phyloP scores from a whole-genome alignment of 805 yeast genomes.

The Saccharomycopsis oosterbeekiorum region DNA sequence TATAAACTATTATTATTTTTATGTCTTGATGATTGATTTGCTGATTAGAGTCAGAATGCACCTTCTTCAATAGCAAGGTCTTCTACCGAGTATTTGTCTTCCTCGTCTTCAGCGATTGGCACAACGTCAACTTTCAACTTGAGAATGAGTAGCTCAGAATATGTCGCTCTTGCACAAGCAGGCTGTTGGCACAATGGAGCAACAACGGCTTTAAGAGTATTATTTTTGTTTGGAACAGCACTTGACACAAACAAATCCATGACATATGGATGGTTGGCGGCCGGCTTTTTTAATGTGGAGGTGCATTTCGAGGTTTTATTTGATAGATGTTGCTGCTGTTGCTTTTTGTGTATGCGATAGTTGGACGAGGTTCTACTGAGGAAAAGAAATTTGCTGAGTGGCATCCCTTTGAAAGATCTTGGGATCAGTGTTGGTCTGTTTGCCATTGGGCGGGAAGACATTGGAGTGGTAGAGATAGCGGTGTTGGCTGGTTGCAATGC shows the following conservation, averaged over 20 bases:
- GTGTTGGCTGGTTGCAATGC: background rate
- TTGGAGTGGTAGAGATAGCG: background rate
- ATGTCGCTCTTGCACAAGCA: background rate
- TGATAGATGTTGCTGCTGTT: background rate
- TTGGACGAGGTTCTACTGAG: background rate
- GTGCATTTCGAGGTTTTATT: background rate
- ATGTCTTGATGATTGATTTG: too few species aligned
- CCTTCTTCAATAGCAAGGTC: background rate
- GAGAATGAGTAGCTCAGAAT: background rate
- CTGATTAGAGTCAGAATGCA: background rate
- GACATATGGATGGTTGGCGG: background rate
- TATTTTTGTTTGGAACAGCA: background rate
- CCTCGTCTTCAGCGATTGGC: background rate
- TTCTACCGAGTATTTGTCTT: background rate
- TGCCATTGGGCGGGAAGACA: background rate
- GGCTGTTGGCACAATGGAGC: slow-evolving; percentile 1
- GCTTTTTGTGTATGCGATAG: background rate
- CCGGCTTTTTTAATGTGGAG: background rate
- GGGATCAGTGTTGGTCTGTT: background rate
- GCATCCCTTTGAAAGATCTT: background rate
- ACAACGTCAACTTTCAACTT: background rate
- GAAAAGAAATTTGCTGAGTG: background rate
- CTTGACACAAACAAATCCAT: background rate
- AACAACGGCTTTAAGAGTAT: background rate
- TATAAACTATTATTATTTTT: background rate